Conservation (phyloP, 495 filamentous ascomycete genomes). For the Cercophora sp. region DNA sequence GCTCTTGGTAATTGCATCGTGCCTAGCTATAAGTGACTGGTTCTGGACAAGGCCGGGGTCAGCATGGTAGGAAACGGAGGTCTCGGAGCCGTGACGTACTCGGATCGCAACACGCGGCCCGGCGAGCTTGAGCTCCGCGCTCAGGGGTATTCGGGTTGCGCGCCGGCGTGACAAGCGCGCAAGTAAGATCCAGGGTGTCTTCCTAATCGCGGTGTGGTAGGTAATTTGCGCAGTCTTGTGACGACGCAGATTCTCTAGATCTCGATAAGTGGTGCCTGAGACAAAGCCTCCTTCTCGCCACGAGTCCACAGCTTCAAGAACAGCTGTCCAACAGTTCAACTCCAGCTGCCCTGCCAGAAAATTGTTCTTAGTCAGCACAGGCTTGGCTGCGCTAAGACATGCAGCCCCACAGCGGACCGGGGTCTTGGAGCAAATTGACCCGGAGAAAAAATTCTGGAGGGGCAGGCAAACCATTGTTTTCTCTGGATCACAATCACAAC, state of each 20-base stretch:
- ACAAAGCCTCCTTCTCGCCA: too few relatives aligned
- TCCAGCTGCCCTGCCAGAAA: too few relatives aligned
- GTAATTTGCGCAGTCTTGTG: too few relatives aligned
- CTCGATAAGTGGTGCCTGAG: too few relatives aligned
- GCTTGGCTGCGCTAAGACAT: too few relatives aligned
- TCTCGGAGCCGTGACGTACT: background rate
- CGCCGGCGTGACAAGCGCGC: background rate
- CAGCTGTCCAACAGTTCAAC: too few relatives aligned
- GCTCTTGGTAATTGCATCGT: constrained; percentile 46
- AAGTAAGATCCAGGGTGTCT: too few relatives aligned
- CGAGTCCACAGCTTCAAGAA: too few relatives aligned
- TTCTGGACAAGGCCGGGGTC: background rate
- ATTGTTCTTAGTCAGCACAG: too few relatives aligned
- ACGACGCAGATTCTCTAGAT: too few relatives aligned
- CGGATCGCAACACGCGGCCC: background rate
- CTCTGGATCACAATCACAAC: background rate
- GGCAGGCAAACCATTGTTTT: constrained; percentile 11
- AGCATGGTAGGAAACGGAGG: background rate
- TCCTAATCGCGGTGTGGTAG: too few relatives aligned
- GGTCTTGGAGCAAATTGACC: background rate
- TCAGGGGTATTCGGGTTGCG: background rate
- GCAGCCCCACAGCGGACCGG: background rate
- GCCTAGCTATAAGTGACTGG: background rate
- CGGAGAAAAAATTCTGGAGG: constrained; percentile 16
- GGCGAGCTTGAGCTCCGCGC: background rate